Base-by-base conservation (phyloP, 2,329 filamentous ascomycete species). In the Epichloe amarillans region DNA sequence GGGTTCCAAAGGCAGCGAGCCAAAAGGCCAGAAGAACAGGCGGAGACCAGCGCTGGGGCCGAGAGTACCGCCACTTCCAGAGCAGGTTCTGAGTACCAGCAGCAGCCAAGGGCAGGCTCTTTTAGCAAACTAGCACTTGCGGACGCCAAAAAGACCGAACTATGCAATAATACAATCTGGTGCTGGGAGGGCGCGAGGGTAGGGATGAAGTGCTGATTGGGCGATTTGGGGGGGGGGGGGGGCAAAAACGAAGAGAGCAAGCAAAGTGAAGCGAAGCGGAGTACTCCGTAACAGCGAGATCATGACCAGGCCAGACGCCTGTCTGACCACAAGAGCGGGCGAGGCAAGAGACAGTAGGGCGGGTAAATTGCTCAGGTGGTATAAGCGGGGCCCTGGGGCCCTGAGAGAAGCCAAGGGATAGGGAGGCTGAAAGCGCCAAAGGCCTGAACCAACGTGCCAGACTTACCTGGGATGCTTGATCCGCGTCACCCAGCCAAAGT, bases 191-290 rank as follows among this genome's bases (percentile, higher is more conserved):
- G 42, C 38, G 26, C 14, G 39, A 19, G 37, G 30, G 47, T 35
- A 49, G 46, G 41, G 50, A 23, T 35, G 30, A 6, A 17, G 14
- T 49, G 50, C 46, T 52, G 50, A 52, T 52, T 52, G 50, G 50
- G 38, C 47, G 42, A 17, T 17, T 40, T 26, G 23, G 21, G 30
- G 23, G 23, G 23, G 23, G 23, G 23, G 23, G 23, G 5, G 8
- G 11, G 38, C 26, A 23, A 23, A 17, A 38, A 30, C 35, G 30
- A 37, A 19, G 38, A 19, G 36, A 39, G 30, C 26, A 44, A 44
- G 26, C 42, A 44, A 30, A 33, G 5, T 21, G 30, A 14, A 41
- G 39, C 33, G 15, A 47, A 44, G 50, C 45, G 44, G 50, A 51
- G 44, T 26, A 26, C 26, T 26, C 26, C 26, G 26, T 21, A 42